Percentiles rank a stretch among this genome's conserved stretches.
Evolutionary conservation across 768 basidiomycete species (phyloP).

Genomic region (Lactarius pseudohatsudake): DNA sequence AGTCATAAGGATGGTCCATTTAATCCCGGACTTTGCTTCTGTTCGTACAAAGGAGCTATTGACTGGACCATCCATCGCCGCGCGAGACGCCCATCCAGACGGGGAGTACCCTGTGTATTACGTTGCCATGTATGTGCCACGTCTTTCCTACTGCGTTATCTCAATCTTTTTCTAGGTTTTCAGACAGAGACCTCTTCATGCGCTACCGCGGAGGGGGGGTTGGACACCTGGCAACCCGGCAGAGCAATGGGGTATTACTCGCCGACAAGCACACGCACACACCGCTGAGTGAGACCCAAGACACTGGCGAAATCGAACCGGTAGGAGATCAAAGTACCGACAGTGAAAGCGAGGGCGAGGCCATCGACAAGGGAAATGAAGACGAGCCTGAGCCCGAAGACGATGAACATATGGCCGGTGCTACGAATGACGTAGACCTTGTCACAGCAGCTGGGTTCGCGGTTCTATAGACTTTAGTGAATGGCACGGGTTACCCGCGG

Average conservation of each 20-base stretch:
- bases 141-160: too few species aligned
- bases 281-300: too few species aligned
- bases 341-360: too few species aligned
- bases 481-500: too few species aligned
- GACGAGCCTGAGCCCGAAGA: too few species aligned
- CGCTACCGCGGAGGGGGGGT: conserved; percentile 32
- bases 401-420: too few species aligned
- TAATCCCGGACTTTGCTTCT: conserved; percentile 35
- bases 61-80: background rate
- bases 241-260: background rate
- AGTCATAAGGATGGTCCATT: conserved; percentile 34
- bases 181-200: conserved; percentile 35
- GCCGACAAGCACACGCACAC: background rate
- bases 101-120: conserved; percentile 31
- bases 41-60: conserved; percentile 15
- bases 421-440: too few species aligned
- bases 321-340: too few species aligned
- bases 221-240: conserved; percentile 27
- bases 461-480: too few species aligned
- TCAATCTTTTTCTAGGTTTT: conserved; percentile 29
- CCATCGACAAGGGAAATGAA: too few species aligned
- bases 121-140: conserved; percentile 32
- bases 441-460: too few species aligned
- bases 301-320: too few species aligned
- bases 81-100: background rate